Evolutionary conservation across 176 grass and related monocot genomes (phyloP).

Genomic region (Cymbopogon citratus): DNA sequence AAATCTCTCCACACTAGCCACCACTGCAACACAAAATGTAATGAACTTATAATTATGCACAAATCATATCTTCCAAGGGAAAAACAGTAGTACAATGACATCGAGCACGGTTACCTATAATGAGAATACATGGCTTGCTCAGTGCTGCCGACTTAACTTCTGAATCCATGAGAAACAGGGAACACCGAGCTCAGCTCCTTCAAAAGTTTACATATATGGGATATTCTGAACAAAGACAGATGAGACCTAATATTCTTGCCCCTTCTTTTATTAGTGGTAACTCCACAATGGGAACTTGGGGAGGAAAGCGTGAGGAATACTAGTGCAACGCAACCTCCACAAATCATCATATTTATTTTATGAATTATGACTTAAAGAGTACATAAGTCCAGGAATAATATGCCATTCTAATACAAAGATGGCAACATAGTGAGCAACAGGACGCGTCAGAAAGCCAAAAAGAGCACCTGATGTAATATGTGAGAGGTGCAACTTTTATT

Average conservation of each 20-base stretch:
- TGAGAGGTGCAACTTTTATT: not conserved
- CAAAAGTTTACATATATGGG: not conserved
- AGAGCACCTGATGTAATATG: not conserved
- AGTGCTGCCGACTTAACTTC: not conserved
- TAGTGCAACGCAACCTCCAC: not conserved
- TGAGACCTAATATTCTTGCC: not conserved
- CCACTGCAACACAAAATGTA: conserved; percentile 33
- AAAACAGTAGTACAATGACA: not conserved
- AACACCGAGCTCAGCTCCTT: not conserved
- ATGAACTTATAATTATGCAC: not conserved
- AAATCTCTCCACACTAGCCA: conserved; percentile 72
- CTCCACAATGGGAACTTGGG: not conserved
- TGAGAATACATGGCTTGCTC: not conserved
- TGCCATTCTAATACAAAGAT: no score
- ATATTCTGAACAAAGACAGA: not conserved
- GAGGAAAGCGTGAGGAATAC: not conserved
- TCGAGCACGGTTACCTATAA: not conserved
- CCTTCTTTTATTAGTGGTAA: not conserved
- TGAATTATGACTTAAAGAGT: no score
- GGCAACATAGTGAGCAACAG: no score
- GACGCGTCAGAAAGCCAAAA: no score
- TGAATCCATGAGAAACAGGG: not conserved
- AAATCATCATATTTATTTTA: not conserved
- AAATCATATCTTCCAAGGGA: not conserved
- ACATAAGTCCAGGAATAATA: no score